phyloP scores from a whole-genome alignment of 805 yeast genomes.

The Yamadazyma olivae region DNA sequence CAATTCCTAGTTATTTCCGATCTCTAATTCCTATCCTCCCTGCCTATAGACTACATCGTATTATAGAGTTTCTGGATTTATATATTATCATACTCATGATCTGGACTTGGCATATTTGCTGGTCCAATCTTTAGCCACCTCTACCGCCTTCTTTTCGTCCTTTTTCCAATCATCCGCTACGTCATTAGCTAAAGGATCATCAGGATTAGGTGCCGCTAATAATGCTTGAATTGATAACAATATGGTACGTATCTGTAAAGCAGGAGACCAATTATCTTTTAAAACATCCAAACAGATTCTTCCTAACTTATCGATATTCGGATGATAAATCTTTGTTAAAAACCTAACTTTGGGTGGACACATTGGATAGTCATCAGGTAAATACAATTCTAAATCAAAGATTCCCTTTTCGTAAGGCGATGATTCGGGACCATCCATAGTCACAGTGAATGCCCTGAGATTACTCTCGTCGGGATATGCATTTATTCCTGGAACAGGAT shows the following conservation, averaged over 20 bases:
- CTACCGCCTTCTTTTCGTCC: conserved; percentile 75
- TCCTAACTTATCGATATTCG: conserved; percentile 92
- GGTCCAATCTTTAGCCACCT: conserved; percentile 79
- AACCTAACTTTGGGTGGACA: conserved; percentile 96
- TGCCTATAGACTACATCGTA: too few species aligned
- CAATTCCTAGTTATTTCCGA: too few species aligned
- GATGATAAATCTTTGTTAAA: conserved; percentile 91
- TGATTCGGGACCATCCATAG: conserved; percentile 85
- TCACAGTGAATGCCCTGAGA: conserved; percentile 86
- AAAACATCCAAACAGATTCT: conserved; percentile 93
- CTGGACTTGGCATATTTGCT: conserved; percentile 46
- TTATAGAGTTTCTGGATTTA: too few species aligned
- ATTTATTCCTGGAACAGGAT: conserved; percentile 94
- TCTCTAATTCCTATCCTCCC: too few species aligned
- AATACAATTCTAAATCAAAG: conserved; percentile 78
- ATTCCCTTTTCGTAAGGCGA: conserved; percentile 86
- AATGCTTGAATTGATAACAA: conserved; percentile 89
- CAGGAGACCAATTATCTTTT: conserved; percentile 97
- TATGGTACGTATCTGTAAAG: conserved; percentile 91
- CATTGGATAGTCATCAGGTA: conserved; percentile 98
- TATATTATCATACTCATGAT: too few species aligned
- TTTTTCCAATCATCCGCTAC: conserved; percentile 97
- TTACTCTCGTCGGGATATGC: conserved; percentile 95
- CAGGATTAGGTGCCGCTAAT: conserved; percentile 95
- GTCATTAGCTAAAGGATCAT: conserved; percentile 96